Percentiles rank a stretch among this genome's conserved stretches.
Evolutionary conservation across 164 flowering plant genomes (phyloP).

Genomic region (Berberis thunbergii): DNA sequence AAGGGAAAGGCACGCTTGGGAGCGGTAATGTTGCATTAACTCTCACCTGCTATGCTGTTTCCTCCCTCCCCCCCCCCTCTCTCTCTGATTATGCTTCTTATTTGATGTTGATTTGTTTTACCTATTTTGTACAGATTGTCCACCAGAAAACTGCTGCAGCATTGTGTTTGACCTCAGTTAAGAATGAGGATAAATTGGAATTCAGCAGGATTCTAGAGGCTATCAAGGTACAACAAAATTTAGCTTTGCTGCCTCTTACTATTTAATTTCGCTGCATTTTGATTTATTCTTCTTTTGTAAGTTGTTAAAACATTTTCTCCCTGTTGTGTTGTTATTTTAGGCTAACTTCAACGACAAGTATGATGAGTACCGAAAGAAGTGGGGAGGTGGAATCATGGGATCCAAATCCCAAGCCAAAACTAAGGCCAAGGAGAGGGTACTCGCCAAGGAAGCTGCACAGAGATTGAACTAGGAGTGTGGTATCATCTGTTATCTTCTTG

Average conservation of each 20-base stretch:
- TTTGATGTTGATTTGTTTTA: not conserved
- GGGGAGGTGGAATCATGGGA: conserved; percentile 91
- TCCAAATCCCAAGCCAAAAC: conserved; percentile 76
- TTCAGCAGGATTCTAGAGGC: conserved; percentile 78
- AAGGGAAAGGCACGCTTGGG: conserved; percentile 68
- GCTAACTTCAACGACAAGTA: conserved; percentile 29
- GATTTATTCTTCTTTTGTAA: not conserved
- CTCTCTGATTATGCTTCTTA: not conserved
- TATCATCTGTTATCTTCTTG: not conserved
- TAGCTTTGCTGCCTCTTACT: not conserved
- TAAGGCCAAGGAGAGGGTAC: conserved; percentile 63
- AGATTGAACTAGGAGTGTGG: conserved; percentile 39
- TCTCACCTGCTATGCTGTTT: not conserved
- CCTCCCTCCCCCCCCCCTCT: too few relatives aligned
- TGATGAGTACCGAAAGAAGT: conserved; percentile 69
- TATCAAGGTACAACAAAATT: conserved; percentile 41
- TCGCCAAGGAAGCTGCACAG: conserved; percentile 75
- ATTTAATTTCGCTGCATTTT: not conserved
- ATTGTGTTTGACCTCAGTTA: conserved; percentile 68
- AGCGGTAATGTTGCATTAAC: conserved; percentile 17
- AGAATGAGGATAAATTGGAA: conserved; percentile 82
- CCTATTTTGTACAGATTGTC: conserved; percentile 8
- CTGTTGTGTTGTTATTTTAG: not conserved
- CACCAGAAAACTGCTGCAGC: conserved; percentile 44
- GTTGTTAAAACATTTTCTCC: too few relatives aligned